Base-by-base conservation (phyloP, 1,284 basidiomycete species). In the Ganoderma boninense region DNA sequence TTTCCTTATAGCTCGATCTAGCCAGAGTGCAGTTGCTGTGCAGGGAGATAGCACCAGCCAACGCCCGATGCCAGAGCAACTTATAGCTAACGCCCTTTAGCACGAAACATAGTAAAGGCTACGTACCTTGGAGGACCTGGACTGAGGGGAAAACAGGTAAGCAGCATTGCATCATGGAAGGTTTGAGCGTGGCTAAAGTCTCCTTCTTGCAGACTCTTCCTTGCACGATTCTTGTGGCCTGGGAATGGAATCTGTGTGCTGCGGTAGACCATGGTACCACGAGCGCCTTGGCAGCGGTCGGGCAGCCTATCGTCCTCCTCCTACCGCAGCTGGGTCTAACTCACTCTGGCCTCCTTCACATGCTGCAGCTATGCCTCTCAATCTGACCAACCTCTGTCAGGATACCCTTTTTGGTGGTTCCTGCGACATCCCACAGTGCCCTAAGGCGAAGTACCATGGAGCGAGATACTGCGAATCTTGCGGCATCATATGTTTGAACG, bases 391-490 rank as follows among this genome's bases (percentile, higher is more conserved):
- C 11, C 49, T 54, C 4, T 54, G 49, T 23, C 49, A 54, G 49
- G 49, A 54, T 14, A 26, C 2, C 23, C 23, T 54, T 2, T 54
- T 54, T 2, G 49, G 49, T 4, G 49, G 23, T 14, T 26, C 49
- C 1, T 54, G 49, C 11, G 49, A 54, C 13, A 14, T 14, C 1
- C 49, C 49, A 54, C 49, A 23, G 11, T 26, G 49, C 49, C 23
- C 49, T 4, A 11, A 11, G 11, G 49, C 49, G 1, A 3, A 61
- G 0, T 18, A 29, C 5, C 75, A 76, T 23, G 42, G 64, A 32
- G 72, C 63, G 1, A 69, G 56, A 35, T 70, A 73, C 52, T 76
- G 75, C 35, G 64, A 69, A 7, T 0, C 54, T 5, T 76, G 75
- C 57, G 46, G 46, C 13, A 42, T 66, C 5, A 70, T 75, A 4